These are phyloP conservation scores for Haplosporangium gracile DNA, from an alignment of 192 early-diverging fungal genomes.

Conservation along the genomic window DNA sequence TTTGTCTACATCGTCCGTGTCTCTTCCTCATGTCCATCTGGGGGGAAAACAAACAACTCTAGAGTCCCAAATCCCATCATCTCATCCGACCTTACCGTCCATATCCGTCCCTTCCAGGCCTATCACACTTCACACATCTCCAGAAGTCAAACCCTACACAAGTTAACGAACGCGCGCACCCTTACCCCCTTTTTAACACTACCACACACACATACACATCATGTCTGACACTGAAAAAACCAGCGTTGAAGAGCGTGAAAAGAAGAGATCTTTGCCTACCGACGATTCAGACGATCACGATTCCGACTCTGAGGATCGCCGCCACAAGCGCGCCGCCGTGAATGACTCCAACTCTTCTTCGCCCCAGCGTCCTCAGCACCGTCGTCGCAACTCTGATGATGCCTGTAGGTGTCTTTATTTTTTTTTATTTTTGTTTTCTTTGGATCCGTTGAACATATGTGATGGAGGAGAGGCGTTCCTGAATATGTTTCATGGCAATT, in stretches of 20 bases:
- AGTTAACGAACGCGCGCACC: constrained; percentile 8
- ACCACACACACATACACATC: constrained; percentile 14
- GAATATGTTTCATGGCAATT: background rate
- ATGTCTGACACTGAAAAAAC: constrained; percentile 54
- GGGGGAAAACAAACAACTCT: background rate
- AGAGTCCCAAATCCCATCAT: background rate
- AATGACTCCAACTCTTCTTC: constrained; percentile 58
- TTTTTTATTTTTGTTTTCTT: background rate
- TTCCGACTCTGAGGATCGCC: constrained; percentile 54
- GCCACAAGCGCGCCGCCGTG: constrained; percentile 60
- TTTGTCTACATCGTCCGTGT: background rate
- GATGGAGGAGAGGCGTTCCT: too few relatives aligned
- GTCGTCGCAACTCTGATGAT: constrained; percentile 56
- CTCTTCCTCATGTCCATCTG: background rate
- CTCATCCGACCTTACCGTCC: constrained; percentile 7
- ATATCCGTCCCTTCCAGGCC: constrained; percentile 30
- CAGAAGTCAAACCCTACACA: background rate
- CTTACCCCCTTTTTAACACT: background rate
- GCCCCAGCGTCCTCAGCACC: constrained; percentile 55
- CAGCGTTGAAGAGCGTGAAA: constrained; percentile 53
- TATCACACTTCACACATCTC: background rate
- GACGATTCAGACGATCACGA: constrained; percentile 61
- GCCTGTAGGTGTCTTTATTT: constrained; percentile 24
- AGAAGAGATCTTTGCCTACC: constrained; percentile 59
- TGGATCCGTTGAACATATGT: background rate